Evolutionary conservation across 257 asterid species (phyloP), one percentile per base, ranked within the genome.

Genomic region (Gentiana dahurica): DNA sequence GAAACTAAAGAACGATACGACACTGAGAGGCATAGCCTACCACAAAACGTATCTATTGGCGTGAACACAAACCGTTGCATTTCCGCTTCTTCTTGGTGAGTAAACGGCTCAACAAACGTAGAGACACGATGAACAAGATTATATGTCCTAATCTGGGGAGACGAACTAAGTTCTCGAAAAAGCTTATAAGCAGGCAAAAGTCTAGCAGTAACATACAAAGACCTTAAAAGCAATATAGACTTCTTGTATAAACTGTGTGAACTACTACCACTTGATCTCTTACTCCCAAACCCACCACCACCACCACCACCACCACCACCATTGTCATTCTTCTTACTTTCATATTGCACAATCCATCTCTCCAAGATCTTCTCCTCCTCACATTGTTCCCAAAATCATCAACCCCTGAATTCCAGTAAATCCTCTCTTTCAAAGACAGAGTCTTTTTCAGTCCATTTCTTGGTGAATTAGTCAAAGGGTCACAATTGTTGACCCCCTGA

Each of bases 321-420:
- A 24, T 59, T 62, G 71, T 65, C 63, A 54, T 55, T 64, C 79
- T 72, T 79, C 74, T 74, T 85, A 75, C 79, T 76, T 78, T 85
- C 97, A 64, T 83, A 89, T 70, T 81, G 87, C 60, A 89, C 58
- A 69, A 89, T 66, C 97, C 97, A 89, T 69, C 97, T 85, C 87
- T 89, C 97, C 51, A 89, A 67, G 36, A 89, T 73, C 79, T 73
- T 83, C 51, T 79, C 95, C 63, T 77, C 66, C 58, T 78, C 10
- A 52, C 67, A 62, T 73, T 82, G 59, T 67, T 35, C 50, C 75
- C 75, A 60, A 69, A 77, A 13, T 79, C 95, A 8, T 82, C 95
- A 53, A 72, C 73, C 44, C 78, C 89, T 4, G 82, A 77, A 60
- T 75, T 77, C 78, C 76, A 75, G 60, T 33, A 70, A 45, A 59